Evolutionary conservation across 352 stramenopile species (phyloP).

Genomic region (Phytophthora cajani): DNA sequence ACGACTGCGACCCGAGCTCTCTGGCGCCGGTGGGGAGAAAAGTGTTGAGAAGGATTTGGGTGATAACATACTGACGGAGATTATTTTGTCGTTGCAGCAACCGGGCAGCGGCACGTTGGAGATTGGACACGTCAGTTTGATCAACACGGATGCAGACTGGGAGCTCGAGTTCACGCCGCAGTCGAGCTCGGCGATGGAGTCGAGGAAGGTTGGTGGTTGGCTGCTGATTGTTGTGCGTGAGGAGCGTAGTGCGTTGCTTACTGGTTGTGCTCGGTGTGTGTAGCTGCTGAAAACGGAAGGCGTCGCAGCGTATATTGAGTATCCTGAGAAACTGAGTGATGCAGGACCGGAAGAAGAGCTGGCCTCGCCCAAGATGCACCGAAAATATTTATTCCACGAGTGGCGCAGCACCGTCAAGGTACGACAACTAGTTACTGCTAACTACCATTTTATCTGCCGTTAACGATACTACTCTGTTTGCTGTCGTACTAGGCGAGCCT

Average conservation of each 20-base stretch:
- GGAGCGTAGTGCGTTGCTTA: not conserved
- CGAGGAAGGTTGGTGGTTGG: conserved; percentile 65
- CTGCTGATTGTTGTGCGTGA: not conserved
- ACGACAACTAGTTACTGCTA: not conserved
- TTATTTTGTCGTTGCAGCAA: conserved; percentile 40
- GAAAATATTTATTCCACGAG: conserved; percentile 88
- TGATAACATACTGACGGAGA: too few species aligned
- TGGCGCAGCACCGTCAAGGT: conserved; percentile 86
- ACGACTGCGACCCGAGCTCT: conserved; percentile 76
- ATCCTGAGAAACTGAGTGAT: conserved; percentile 33
- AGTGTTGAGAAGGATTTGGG: not conserved
- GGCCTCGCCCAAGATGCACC: conserved; percentile 17
- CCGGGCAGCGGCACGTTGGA: conserved; percentile 75
- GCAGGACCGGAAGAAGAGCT: conserved; percentile 2
- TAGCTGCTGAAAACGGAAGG: conserved; percentile 72
- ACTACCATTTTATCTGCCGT: not conserved
- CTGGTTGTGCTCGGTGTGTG: conserved; percentile 7
- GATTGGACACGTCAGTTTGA: conserved; percentile 65
- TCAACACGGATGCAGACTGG: conserved; percentile 83
- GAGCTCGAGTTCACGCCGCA: conserved; percentile 77
- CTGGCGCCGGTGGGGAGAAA: conserved; percentile 56
- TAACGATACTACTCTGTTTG: conserved; percentile 11
- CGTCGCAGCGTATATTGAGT: conserved; percentile 81
- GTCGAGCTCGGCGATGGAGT: conserved; percentile 79
- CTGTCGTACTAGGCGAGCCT: conserved; percentile 54